Evolutionary conservation across 2,329 filamentous ascomycete genomes (phyloP), one percentile per base, ranked within the genome.

Genomic region (Phaeoacremonium minimum): DNA sequence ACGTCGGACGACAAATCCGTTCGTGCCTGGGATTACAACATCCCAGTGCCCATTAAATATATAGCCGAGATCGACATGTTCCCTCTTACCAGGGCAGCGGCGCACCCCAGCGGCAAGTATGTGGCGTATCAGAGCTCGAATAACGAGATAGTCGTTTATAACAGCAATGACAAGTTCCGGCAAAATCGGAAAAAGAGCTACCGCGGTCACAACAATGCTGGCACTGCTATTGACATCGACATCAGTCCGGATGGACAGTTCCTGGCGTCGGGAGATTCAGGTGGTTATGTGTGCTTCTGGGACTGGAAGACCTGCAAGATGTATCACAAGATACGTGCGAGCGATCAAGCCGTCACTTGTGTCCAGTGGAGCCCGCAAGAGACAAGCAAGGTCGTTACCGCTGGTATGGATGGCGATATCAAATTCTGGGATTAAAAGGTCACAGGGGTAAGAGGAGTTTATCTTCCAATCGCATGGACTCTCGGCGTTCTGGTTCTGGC

Each of bases 271-370:
- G 93, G 93, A 43, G 93, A 98, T 60, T 87, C 80, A 35, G 88
- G 79, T 13, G 93, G 94, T 22, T 96, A 79, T 53, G 80, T 95
- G 32, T 95, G 87, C 63, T 96, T 97, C 66, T 98, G 90, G 88
- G 93, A 97, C 63, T 98, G 90, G 87, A 98, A 98, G 77, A 96
- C 89, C 28, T 95, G 91, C 61, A 97, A 96, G 67, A 91, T 98
- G 89, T 95, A 88, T 64, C 88, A 95, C 66, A 97, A 97, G 73
- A 80, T 98, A 46, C 79, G 85, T 63, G 90, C 88, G 16, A 81
- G 87, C 41, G 89, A 88, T 37, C 78, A 84, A 36, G 80, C 90
- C 5, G 74, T 96, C 37, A 87, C 88, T n/a, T 87, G 84, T 47
- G 78, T 93, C 40, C 85, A 86, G 58, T 98, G 93, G 91, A 90